Evolutionary conservation across 805 yeast species (phyloP).

Genomic region (Saccharomyces kudriavzevii): DNA sequence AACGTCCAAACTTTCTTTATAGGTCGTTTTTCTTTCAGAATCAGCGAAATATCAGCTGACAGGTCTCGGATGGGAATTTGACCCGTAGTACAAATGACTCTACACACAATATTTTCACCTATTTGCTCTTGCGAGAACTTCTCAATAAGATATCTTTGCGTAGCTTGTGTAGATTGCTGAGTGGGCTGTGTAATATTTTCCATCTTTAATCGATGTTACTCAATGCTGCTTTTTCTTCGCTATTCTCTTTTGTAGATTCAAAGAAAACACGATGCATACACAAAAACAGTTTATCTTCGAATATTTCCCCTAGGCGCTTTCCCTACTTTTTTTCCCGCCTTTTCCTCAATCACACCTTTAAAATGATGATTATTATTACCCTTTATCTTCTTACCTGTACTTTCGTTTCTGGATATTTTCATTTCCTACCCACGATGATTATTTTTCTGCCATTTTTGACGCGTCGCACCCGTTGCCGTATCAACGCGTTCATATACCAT

Average conservation of each 20-base stretch:
- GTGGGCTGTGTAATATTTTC: conserved; percentile 35
- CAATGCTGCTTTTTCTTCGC: neutral
- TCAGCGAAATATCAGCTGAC: conserved; percentile 28
- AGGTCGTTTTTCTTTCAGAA: conserved; percentile 16
- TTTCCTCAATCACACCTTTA: neutral
- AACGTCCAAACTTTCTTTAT: conserved; percentile 49
- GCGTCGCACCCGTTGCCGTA: neutral
- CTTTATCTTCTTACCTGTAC: neutral
- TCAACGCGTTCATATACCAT: neutral
- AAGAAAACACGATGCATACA: neutral
- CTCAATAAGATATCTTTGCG: conserved; percentile 30
- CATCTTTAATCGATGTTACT: conserved; percentile 12
- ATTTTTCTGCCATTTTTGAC: neutral
- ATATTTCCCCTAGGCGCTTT: neutral
- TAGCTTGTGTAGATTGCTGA: conserved; percentile 38
- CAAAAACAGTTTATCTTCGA: neutral
- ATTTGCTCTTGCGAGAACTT: conserved; percentile 33
- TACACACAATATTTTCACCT: conserved; percentile 40
- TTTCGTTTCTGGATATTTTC: neutral
- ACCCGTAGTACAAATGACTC: conserved; percentile 54
- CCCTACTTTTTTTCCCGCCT: neutral
- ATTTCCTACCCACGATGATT: neutral
- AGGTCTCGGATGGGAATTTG: conserved; percentile 44
- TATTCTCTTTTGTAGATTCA: neutral
- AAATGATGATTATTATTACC: neutral